Percentiles rank a stretch among this genome's conserved stretches.
Evolutionary conservation across 257 asterid species (phyloP).

Genomic region (Prunella vulgaris): DNA sequence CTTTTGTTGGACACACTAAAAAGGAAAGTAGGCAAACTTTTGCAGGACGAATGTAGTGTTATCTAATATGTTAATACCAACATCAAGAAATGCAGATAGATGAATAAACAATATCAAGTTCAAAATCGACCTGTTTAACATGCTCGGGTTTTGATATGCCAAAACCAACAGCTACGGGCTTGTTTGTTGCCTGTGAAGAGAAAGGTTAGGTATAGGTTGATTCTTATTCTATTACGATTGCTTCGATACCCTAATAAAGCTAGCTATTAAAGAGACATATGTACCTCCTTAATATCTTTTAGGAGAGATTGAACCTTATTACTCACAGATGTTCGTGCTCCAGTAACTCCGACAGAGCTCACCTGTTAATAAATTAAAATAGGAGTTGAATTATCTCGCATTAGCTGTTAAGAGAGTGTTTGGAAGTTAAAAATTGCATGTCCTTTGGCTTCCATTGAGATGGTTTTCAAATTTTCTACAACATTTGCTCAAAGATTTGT

Average conservation of each 20-base stretch:
- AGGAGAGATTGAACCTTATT: constrained; percentile 62
- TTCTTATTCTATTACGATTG: neutral
- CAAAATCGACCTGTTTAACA: constrained; percentile 55
- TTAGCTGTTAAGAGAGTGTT: neutral
- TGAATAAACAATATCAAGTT: neutral
- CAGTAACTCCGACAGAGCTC: constrained; percentile 85
- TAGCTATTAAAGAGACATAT: neutral
- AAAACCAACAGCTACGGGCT: constrained; percentile 90
- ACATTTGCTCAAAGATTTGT: neutral
- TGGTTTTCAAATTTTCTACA: neutral
- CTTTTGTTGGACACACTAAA: no score
- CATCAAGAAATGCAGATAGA: neutral
- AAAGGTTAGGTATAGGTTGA: neutral
- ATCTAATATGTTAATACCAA: neutral
- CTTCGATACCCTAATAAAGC: neutral
- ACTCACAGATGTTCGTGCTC: constrained; percentile 77
- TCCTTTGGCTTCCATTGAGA: neutral
- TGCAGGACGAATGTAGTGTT: no score
- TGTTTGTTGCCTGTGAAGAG: constrained; percentile 51
- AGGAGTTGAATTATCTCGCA: neutral
- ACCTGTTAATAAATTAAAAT: constrained; percentile 40
- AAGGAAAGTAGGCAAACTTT: no score
- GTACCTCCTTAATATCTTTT: constrained; percentile 72
- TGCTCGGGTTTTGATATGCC: constrained; percentile 90
- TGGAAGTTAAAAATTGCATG: neutral